Evolutionary conservation across 176 grass and related monocot genomes (phyloP).

Genomic region (Musa itinerans): DNA sequence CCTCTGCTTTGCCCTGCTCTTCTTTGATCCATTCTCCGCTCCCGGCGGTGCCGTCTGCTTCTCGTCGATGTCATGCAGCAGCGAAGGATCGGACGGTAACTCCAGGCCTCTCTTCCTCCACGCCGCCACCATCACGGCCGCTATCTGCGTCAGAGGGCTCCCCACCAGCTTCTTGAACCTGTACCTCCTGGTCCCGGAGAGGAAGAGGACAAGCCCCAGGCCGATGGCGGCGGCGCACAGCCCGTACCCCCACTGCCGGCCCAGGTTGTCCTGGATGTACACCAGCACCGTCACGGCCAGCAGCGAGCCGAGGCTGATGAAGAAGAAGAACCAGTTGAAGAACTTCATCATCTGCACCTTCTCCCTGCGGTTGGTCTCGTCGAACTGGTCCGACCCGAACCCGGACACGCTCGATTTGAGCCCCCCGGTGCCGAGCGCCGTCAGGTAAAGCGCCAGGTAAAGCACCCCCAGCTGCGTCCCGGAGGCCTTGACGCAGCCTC

Average conservation of each 20-base stretch:
- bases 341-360: slow-evolving; percentile 63
- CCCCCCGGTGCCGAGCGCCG: slow-evolving; percentile 80
- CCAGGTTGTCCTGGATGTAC: slow-evolving; percentile 84
- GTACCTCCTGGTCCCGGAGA: slow-evolving; percentile 51
- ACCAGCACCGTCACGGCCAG: slow-evolving; percentile 81
- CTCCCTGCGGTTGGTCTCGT: slow-evolving; percentile 53
- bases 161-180: slow-evolving; percentile 88
- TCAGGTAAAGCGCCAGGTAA: slow-evolving; percentile 79
- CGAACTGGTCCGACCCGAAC: slow-evolving; percentile 94
- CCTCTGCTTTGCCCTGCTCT: slow-evolving; percentile 36
- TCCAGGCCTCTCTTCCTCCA: slow-evolving; percentile 56
- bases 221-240: slow-evolving; percentile 55
- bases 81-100: slow-evolving; percentile 45
- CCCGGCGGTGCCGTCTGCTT: slow-evolving; percentile 19
- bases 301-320: slow-evolving; percentile 84
- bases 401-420: slow-evolving; percentile 96
- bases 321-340: slow-evolving; percentile 99
- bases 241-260: slow-evolving; percentile 60
- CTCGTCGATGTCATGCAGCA: slow-evolving; percentile 45
- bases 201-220: slow-evolving; percentile 43
- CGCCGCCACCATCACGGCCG: slow-evolving; percentile 43
- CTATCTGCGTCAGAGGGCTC: slow-evolving; percentile 79
- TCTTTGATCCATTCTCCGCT: slow-evolving; percentile 29
- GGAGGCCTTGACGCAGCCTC: slow-evolving; percentile 41
- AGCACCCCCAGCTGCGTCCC: slow-evolving; percentile 63